Conservation (phyloP, 257 asterid species). For the Solanum bulbocastanum region DNA sequence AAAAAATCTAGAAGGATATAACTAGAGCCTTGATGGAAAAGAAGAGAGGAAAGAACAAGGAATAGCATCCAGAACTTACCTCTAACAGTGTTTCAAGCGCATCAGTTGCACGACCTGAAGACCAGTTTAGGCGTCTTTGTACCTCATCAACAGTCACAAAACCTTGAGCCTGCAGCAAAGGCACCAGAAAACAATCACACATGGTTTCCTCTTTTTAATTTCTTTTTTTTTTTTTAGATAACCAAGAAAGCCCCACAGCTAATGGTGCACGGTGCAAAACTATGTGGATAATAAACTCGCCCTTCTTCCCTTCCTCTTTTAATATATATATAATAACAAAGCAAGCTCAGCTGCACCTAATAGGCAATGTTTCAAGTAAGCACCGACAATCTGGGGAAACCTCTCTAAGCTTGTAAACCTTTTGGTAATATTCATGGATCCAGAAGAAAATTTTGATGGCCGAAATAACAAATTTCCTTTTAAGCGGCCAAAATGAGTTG, state of each 20-base stretch:
- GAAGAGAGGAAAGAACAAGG: not conserved
- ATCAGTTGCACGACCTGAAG: conserved; percentile 73
- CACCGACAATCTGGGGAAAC: not conserved
- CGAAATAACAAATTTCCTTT: not conserved
- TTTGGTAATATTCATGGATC: not conserved
- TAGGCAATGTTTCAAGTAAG: not conserved
- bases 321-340: not conserved
- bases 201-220: not conserved
- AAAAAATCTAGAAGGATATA: not conserved
- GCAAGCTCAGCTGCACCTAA: not conserved
- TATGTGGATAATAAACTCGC: not conserved
- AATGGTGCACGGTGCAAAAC: not conserved
- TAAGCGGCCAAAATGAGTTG: not conserved
- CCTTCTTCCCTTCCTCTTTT: not conserved
- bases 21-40: not conserved
- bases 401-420: not conserved
- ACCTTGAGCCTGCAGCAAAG: conserved; percentile 63
- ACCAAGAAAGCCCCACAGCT: not conserved
- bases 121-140: conserved; percentile 73
- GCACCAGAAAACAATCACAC: not conserved
- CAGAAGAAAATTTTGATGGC: not conserved
- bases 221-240: not conserved
- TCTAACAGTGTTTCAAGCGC: conserved; percentile 86
- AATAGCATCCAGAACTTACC: conserved; percentile 29
- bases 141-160: conserved; percentile 86